Percentiles rank a stretch among this genome's conserved stretches.
These are phyloP conservation scores for Strobilomyces dryophilus DNA, from an alignment of 768 basidiomycete species.

Conservation along the genomic window DNA sequence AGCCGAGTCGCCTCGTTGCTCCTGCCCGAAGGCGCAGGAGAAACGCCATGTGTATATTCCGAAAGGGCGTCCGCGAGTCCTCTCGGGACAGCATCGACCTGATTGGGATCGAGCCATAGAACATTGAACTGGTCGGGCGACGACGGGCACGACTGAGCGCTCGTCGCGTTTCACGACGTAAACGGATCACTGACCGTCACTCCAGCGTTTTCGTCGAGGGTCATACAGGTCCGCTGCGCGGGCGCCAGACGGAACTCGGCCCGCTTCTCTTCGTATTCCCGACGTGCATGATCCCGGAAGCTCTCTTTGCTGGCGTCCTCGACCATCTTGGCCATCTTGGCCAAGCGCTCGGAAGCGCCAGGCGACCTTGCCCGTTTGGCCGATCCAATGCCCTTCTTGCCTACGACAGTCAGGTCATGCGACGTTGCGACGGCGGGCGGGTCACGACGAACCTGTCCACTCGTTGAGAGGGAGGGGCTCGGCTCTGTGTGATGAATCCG, in stretches of 20 bases:
- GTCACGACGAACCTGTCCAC: constrained; percentile 65
- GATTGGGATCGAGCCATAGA: constrained; percentile 69
- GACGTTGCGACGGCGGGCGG: neutral
- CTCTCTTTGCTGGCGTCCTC: constrained; percentile 49
- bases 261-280: constrained; percentile 72
- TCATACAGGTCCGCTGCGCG: constrained; percentile 70
- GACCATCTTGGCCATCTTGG: constrained; percentile 66
- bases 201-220: constrained; percentile 71
- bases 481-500: constrained; percentile 38
- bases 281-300: constrained; percentile 67
- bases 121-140: constrained; percentile 63
- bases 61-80: constrained; percentile 57
- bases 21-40: constrained; percentile 7
- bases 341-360: constrained; percentile 54
- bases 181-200: constrained; percentile 37
- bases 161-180: neutral
- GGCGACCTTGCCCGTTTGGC: constrained; percentile 70
- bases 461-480: constrained; percentile 75
- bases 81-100: constrained; percentile 60
- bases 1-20: constrained; percentile 43
- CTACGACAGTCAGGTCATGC: constrained; percentile 35
- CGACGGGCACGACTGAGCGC: constrained; percentile 5
- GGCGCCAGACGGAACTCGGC: constrained; percentile 67
- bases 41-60: constrained; percentile 32
- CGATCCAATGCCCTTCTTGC: constrained; percentile 72